A percentile compares a stretch with the other conserved stretches of the same genome.
Conservation (phyloP, 805 yeast genomes). For the Candida lessepsii region DNA sequence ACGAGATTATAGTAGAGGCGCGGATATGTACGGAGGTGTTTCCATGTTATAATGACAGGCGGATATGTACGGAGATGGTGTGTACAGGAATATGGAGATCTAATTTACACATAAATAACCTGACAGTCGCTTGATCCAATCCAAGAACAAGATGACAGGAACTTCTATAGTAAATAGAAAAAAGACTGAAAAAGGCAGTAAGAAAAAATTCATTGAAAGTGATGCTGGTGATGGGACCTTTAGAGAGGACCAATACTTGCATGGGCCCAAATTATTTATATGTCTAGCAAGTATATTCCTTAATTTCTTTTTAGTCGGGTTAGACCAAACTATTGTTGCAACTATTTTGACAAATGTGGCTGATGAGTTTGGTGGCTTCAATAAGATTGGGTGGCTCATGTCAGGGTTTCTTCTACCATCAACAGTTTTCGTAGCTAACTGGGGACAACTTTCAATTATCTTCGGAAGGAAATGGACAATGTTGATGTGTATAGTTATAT, state of each 20-base stretch:
- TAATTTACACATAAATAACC: too few relatives aligned
- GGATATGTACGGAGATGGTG: too few relatives aligned
- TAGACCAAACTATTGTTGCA: constrained; percentile 40
- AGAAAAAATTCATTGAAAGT: constrained; percentile 27
- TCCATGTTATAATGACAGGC: too few relatives aligned
- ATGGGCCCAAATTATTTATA: constrained; percentile 24
- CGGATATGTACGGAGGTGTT: too few relatives aligned
- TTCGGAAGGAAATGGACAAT: constrained; percentile 35
- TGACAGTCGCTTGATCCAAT: too few relatives aligned
- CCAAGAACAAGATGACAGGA: too few relatives aligned
- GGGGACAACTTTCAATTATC: constrained; percentile 36
- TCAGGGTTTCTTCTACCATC: constrained; percentile 36
- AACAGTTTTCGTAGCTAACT: constrained; percentile 32
- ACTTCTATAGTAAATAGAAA: too few relatives aligned
- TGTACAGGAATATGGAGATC: too few relatives aligned
- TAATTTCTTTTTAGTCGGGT: constrained; percentile 33
- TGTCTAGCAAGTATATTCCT: constrained; percentile 29
- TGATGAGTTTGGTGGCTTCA: constrained; percentile 31
- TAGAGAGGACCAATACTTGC: constrained; percentile 36
- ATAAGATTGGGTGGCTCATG: constrained; percentile 37
- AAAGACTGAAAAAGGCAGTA: too few relatives aligned
- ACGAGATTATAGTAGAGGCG: too few relatives aligned
- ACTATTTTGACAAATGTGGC: constrained; percentile 36
- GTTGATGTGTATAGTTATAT: constrained; percentile 10
- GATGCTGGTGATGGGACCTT: constrained; percentile 45